A percentile compares a stretch with the other conserved stretches of the same genome.
Conservation (phyloP, 2,329 filamentous ascomycete genomes). For the Pseudogymnoascus sp. region DNA sequence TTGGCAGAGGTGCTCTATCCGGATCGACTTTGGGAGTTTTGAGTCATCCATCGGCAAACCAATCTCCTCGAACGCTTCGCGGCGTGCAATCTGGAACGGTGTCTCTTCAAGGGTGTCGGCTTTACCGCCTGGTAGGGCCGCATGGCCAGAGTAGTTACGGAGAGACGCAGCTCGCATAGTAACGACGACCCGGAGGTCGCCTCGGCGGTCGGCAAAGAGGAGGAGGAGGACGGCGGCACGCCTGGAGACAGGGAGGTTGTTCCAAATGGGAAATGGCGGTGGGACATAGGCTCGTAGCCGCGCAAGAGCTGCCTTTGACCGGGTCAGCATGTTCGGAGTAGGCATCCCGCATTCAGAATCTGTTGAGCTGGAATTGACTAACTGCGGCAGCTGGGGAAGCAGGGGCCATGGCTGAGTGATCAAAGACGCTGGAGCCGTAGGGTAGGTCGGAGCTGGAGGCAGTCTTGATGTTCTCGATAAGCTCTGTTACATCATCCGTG, state of each 20-base stretch:
- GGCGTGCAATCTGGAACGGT: constrained; percentile 73
- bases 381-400: constrained; percentile 25
- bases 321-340: constrained; percentile 12
- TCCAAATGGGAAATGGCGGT: constrained; percentile 56
- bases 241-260: constrained; percentile 53
- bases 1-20: constrained; percentile 79
- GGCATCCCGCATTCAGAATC: not conserved
- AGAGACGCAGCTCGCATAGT: constrained; percentile 60
- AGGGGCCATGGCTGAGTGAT: constrained; percentile 28
- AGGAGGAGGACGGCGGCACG: constrained; percentile 83
- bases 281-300: constrained; percentile 54
- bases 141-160: constrained; percentile 72
- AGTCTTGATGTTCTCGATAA: constrained; percentile 25
- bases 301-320: constrained; percentile 36
- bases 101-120: constrained; percentile 51
- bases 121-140: constrained; percentile 77
- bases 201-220: constrained; percentile 75
- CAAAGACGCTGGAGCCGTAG: constrained; percentile 19
- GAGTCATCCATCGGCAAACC: constrained; percentile 68
- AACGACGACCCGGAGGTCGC: constrained; percentile 67
- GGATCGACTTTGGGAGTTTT: constrained; percentile 68
- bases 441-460: constrained; percentile 17
- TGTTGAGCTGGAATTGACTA: constrained; percentile 15
- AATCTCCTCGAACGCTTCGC: constrained; percentile 91
- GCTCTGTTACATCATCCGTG: constrained; percentile 19